phyloP scores from a whole-genome alignment of 108 stramenopile species.

The Discostella stelligeroides region DNA sequence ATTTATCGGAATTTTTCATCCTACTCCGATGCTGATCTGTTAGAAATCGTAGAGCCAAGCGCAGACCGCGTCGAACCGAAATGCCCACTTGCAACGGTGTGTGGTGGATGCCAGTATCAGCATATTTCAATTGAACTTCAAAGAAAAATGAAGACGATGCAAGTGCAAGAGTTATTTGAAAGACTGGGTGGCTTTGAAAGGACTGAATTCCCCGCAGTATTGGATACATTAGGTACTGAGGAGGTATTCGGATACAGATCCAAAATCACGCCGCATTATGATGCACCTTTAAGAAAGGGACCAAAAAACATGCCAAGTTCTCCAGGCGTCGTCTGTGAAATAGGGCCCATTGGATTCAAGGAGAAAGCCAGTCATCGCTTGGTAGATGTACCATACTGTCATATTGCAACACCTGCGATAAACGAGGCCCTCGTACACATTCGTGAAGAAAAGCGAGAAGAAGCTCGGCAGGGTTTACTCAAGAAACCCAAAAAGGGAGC shows the following conservation, averaged over 20 bases:
- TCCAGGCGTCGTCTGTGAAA: constrained; percentile 25
- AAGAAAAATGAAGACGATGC: constrained; percentile 90
- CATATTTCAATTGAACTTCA: constrained; percentile 89
- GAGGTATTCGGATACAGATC: constrained; percentile 88
- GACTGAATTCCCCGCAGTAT: constrained; percentile 45
- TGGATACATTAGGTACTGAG: constrained; percentile 84
- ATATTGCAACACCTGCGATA: constrained; percentile 92
- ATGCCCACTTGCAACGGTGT: constrained; percentile 80
- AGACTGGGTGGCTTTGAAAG: constrained; percentile 66
- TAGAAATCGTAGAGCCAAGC: constrained; percentile 78
- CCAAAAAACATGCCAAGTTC: constrained; percentile 5
- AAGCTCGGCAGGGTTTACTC: constrained; percentile 50
- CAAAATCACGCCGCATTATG: constrained; percentile 97
- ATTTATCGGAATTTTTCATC: constrained; percentile 86
- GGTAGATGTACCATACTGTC: constrained; percentile 91
- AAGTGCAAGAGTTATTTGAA: constrained; percentile 80
- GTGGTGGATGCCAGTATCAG: constrained; percentile 98
- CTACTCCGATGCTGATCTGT: constrained; percentile 91
- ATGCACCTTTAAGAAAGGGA: constrained; percentile 71
- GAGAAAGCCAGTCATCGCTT: constrained; percentile 69
- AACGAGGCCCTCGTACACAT: constrained; percentile 72
- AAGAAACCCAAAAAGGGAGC: constrained; percentile 78
- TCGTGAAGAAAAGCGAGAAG: constrained; percentile 54
- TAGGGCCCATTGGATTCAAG: constrained; percentile 87
- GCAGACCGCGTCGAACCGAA: constrained; percentile 79